Evolutionary conservation across 2,329 filamentous ascomycete species (phyloP), one percentile per base, ranked within the genome.

Genomic region (Curvularia verruculosa): DNA sequence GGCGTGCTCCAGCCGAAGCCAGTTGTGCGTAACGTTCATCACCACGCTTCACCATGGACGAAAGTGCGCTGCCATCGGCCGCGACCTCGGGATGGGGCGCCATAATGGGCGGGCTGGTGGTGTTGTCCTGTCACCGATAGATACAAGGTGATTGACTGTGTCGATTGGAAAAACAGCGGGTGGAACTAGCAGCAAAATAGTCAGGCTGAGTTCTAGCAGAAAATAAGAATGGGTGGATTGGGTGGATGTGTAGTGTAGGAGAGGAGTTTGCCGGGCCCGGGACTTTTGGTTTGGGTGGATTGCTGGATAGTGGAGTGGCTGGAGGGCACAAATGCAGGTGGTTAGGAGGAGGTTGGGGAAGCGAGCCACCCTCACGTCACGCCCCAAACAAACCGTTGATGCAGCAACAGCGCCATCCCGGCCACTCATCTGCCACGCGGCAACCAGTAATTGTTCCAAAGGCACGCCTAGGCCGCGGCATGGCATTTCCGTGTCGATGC

Each of bases 1-100:
- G 66, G 13, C 64, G 65, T 2, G 78, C 57, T 46, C 80, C 79
- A 5, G 61, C 56, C 15, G 74, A 70, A 48, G 73, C 65, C 49
- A 74, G 58, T 44, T 67, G 40, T 24, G 58, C 55, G 54, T 66
- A 62, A 15, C 47, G 44, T 0, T 63, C 65, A 18, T 24, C 6
- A 6, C 48, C 52, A 28, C 72, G 71, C 58, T 71, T 72, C n/a
- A 65, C 61, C 49, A 73, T 58, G n/a, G 69, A 64, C 49, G 73
- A 75, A 54, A 70, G 63, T 40, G 53, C 62, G 26, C 56, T 56
- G 58, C 50, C 59, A 48, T 56, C 53, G 39, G 60, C 46, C 23
- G 59, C 61, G 55, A 71, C 59, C 26, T 69, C 66, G 47, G 77
- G 68, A 49, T 70, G 57, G 40, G 73, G 64, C 68, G 69, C 69